Base-by-base conservation (phyloP, 345 rosid species). In the Populus ilicifolia region DNA sequence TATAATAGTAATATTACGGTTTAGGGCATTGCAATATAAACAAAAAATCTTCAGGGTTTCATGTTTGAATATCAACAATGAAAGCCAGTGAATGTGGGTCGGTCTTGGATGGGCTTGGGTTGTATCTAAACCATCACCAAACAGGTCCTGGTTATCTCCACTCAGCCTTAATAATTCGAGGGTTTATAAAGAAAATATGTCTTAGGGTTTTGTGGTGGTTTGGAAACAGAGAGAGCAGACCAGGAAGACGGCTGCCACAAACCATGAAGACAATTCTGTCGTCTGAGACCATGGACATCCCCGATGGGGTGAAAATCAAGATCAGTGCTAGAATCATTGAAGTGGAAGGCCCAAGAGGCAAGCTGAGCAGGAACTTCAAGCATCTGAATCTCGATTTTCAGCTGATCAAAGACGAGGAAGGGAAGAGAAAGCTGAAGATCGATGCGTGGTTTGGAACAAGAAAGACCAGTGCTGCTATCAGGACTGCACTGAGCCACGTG, bases 401-500 rank as follows among this genome's bases (percentile, higher is more conserved):
- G 79, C 76, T 87, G 4, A 85, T 82, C 64, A 88, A 83, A 65
- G 93, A 90, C 77, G 81, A 79, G 67, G 86, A 43, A 50, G 93
- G 91, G 2, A 81, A 81, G 80, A 69, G 86, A 5, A 85, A 87
- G 84, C 90, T 90, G 21, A 87, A 86, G 85, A 83, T 90, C 64
- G 90, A 90, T 5, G 88, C 91, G 1, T 90, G 93, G 93, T 90
- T 90, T 38, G 89, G 86, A 0, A 70, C 91, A 1, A 79, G 93
- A 56, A 90, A 90, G 75, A 77, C 90, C 43, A 87, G 91, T 75
- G 93, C 93, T 27, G 77, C 91, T 50, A 90, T 88, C 67, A 71
- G 91, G 4, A 90, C 93, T 13, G 93, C 93, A 30, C 86, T 91
- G 43, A 93, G 94, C 77, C 95, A 91, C 79, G 91, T 93, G 2